Percentiles rank a stretch among this genome's conserved stretches.
These are phyloP conservation scores for Candida freyschussii DNA, from an alignment of 1,139 yeast species.

Conservation along the genomic window DNA sequence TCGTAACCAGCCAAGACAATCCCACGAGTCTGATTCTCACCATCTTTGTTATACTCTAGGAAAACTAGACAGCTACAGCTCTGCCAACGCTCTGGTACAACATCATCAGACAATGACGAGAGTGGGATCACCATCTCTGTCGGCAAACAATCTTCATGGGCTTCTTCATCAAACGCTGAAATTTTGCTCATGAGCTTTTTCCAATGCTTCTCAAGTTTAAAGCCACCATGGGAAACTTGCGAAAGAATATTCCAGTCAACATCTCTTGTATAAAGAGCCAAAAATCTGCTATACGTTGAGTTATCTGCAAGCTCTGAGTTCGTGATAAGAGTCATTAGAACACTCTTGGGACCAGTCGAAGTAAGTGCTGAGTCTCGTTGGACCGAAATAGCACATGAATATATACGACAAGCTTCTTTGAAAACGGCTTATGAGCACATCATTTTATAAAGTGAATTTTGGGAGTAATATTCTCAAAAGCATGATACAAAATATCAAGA, in stretches of 20 bases:
- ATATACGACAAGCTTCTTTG: too few species aligned
- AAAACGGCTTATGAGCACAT: too few species aligned
- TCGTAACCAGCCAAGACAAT: conserved; percentile 9
- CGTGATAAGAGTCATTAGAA: background rate
- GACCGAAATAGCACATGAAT: background rate
- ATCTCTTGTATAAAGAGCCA: conserved; percentile 32
- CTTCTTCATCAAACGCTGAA: background rate
- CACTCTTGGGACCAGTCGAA: background rate
- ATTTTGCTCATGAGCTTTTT: too few species aligned
- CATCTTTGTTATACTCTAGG: conserved; percentile 7
- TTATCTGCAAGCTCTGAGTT: conserved; percentile 20
- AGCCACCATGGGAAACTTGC: conserved; percentile 28
- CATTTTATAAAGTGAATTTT: too few species aligned
- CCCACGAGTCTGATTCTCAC: conserved; percentile 11
- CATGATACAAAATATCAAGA: too few species aligned
- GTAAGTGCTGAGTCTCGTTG: background rate
- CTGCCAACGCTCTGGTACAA: background rate
- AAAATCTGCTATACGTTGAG: conserved; percentile 33
- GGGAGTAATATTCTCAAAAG: too few species aligned
- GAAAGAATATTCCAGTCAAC: conserved; percentile 19
- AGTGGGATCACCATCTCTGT: background rate
- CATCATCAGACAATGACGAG: background rate
- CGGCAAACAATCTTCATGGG: background rate
- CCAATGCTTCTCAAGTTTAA: conserved; percentile 28
- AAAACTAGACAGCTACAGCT: conserved; percentile 4